Evolutionary conservation across 148 eudicot genomes (phyloP).

Genomic region (Tetragonia tetragonoides): DNA sequence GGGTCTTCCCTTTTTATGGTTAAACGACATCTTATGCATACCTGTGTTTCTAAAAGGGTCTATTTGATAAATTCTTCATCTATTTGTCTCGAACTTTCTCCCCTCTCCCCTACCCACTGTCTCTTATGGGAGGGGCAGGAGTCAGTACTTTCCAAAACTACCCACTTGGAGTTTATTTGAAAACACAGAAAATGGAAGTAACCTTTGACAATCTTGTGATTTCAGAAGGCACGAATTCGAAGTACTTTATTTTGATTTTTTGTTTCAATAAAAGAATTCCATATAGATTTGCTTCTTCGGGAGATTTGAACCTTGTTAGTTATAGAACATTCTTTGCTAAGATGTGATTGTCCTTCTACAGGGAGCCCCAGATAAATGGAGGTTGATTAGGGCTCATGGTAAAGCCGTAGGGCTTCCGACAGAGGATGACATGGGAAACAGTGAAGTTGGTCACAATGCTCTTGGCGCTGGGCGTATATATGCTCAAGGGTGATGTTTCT

Average conservation of each 20-base stretch:
- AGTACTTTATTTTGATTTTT: background rate
- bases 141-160: background rate
- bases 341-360: conserved; percentile 16
- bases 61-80: background rate
- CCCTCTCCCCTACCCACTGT: background rate
- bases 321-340: background rate
- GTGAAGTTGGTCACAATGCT: conserved; percentile 99
- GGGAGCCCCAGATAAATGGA: conserved; percentile 93
- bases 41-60: background rate
- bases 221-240: background rate
- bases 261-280: background rate
- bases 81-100: too few species aligned
- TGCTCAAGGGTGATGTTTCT: conserved; percentile 73
- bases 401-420: conserved; percentile 91
- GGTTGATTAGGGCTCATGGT: conserved; percentile 91
- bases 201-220: background rate
- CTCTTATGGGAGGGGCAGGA: background rate
- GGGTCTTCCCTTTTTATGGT: too few species aligned
- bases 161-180: background rate
- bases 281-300: background rate
- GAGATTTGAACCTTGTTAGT: background rate
- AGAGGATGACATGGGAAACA: conserved; percentile 98
- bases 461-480: conserved; percentile 91
- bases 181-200: background rate
- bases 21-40: background rate